Evolutionary conservation across 2,329 filamentous ascomycete genomes (phyloP).

Genomic region (Pseudogymnoascus sp.): DNA sequence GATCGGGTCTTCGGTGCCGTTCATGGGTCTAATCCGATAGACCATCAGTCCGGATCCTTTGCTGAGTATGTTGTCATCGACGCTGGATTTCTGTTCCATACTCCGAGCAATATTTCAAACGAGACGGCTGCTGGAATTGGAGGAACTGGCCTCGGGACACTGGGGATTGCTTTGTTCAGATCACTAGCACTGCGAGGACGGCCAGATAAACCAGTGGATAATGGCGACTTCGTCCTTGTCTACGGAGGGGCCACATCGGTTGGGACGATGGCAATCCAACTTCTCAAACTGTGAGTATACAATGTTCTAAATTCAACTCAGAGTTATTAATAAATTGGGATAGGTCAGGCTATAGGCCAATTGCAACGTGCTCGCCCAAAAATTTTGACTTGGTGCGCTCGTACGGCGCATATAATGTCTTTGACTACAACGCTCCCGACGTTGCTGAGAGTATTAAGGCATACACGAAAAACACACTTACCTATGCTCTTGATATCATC

Average conservation of each 20-base stretch:
- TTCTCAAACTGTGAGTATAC: conserved; percentile 27
- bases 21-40: conserved; percentile 6
- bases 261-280: conserved; percentile 36
- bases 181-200: conserved; percentile 18
- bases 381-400: conserved; percentile 32
- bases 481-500: conserved; percentile 34
- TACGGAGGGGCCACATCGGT: conserved; percentile 36
- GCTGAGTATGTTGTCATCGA: conserved; percentile 23
- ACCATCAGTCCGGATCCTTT: conserved; percentile 25
- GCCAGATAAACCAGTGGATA: conserved; percentile 13
- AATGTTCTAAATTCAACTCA: not conserved
- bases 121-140: conserved; percentile 22
- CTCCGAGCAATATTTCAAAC: conserved; percentile 23
- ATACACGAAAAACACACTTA: conserved; percentile 32
- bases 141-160: conserved; percentile 12
- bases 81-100: conserved; percentile 19
- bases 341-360: conserved; percentile 9
- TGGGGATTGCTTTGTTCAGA: conserved; percentile 20
- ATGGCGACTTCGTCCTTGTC: conserved; percentile 31
- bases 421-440: conserved; percentile 32
- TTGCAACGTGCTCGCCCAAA: conserved; percentile 32
- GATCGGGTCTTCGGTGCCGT: conserved; percentile 24
- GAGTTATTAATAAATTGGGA: not conserved
- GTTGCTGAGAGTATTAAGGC: conserved; percentile 30
- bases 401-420: conserved; percentile 34